These are phyloP conservation scores for Phytophthora podocarpi DNA, from an alignment of 352 stramenopile genomes.

Conservation along the genomic window DNA sequence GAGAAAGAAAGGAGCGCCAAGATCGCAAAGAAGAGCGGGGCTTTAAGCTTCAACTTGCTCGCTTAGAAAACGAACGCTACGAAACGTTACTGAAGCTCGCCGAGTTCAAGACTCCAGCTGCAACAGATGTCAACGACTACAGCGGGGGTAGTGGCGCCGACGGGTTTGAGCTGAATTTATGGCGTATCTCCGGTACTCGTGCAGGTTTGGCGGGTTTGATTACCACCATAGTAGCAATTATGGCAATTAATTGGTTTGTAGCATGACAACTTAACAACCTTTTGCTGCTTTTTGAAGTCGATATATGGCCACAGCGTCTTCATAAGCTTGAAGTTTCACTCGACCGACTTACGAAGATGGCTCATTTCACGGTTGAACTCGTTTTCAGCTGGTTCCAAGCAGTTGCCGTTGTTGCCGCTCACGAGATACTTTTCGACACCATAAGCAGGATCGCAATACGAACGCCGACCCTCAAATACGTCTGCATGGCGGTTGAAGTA, in stretches of 20 bases:
- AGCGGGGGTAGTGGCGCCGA: no score
- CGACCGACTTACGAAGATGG: neutral
- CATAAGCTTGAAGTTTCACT: slow-evolving; percentile 10
- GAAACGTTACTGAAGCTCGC: no score
- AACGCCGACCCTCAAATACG: neutral
- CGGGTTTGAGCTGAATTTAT: no score
- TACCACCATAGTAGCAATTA: no score
- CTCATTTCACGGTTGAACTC: slow-evolving; percentile 9
- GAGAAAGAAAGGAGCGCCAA: neutral
- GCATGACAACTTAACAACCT: no score
- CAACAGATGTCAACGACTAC: no score
- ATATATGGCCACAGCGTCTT: slow-evolving; percentile 8
- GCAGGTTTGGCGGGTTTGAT: no score
- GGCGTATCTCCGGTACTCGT: no score
- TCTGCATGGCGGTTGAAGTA: neutral
- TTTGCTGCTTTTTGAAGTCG: no score
- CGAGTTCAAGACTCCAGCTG: no score
- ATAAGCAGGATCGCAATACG: slow-evolving; percentile 5
- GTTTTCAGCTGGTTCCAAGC: neutral
- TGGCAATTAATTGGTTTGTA: no score
- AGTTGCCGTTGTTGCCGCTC: slow-evolving; percentile 8
- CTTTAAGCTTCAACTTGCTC: slow-evolving; percentile 6
- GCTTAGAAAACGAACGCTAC: slow-evolving; percentile 11
- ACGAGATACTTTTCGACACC: neutral
- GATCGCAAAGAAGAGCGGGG: slow-evolving; percentile 10